Evolutionary conservation across 352 stramenopile species (phyloP).

Genomic region (Bremia lactucae): DNA sequence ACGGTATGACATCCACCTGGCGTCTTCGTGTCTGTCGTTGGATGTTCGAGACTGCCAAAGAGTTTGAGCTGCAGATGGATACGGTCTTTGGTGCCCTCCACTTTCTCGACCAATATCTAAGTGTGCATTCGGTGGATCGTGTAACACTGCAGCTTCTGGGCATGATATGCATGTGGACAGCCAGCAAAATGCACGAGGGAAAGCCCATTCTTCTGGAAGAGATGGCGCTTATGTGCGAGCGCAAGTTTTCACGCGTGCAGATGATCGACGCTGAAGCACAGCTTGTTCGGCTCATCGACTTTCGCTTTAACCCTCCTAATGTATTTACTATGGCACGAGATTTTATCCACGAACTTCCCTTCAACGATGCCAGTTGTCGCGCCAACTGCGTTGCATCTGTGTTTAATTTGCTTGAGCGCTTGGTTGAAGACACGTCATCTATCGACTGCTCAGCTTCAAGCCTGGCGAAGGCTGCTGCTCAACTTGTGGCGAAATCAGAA

Average conservation of each 20-base stretch:
- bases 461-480: constrained; percentile 33
- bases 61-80: constrained; percentile 63
- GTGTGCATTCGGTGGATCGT: constrained; percentile 56
- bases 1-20: constrained; percentile 58
- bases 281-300: constrained; percentile 42
- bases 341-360: constrained; percentile 34
- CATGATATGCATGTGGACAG: constrained; percentile 64
- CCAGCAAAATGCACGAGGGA: constrained; percentile 66
- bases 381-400: constrained; percentile 25
- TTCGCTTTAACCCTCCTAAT: constrained; percentile 59
- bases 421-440: constrained; percentile 24
- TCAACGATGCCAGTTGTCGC: constrained; percentile 9
- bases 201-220: constrained; percentile 63
- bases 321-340: constrained; percentile 54
- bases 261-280: constrained; percentile 49
- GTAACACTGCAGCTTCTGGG: constrained; percentile 56
- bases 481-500: constrained; percentile 32
- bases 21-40: constrained; percentile 62
- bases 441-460: constrained; percentile 30
- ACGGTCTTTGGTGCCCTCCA: constrained; percentile 47
- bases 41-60: constrained; percentile 71
- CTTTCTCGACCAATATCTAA: constrained; percentile 68
- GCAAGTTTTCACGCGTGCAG: constrained; percentile 53
- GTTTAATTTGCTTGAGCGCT: constrained; percentile 29
- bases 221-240: constrained; percentile 61